phyloP scores from a whole-genome alignment of 75 land plant species.

The Larix kaempferi region DNA sequence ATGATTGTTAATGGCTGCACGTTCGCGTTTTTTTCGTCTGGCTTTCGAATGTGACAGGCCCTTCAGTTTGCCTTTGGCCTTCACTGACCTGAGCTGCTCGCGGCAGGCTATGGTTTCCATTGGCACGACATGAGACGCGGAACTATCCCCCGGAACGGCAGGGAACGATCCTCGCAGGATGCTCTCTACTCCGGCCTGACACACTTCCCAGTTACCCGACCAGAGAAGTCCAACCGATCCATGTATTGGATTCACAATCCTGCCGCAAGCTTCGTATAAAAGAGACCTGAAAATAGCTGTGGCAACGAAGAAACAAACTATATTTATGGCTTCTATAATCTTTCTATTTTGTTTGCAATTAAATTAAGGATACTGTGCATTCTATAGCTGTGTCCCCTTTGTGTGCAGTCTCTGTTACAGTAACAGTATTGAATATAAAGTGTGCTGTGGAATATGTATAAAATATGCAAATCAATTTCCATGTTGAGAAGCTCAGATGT shows the following conservation, averaged over 20 bases:
- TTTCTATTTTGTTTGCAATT: no score
- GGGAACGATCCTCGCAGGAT: slow-evolving; percentile 6
- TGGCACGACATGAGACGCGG: neutral
- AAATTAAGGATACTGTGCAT: no score
- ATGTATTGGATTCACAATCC: slow-evolving; percentile 10
- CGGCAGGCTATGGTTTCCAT: neutral
- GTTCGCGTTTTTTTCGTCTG: neutral
- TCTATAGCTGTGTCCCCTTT: no score
- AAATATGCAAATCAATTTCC: no score
- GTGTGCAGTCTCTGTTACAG: no score
- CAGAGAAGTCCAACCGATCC: slow-evolving; percentile 20
- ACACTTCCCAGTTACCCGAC: slow-evolving; percentile 16
- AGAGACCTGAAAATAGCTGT: slow-evolving; percentile 19
- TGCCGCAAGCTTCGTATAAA: slow-evolving; percentile 20
- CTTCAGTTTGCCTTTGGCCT: neutral
- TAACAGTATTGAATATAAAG: no score
- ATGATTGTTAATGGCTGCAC: neutral
- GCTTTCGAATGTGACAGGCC: neutral
- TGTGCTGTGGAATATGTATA: no score
- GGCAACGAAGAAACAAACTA: neutral
- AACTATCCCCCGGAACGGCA: neutral
- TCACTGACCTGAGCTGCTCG: neutral
- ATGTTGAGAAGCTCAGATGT: no score
- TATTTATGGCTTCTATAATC: neutral
- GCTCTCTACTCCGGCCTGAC: slow-evolving; percentile 16